Base-by-base conservation (phyloP, 1,284 basidiomycete species). In the Hymenochaete sp. region DNA sequence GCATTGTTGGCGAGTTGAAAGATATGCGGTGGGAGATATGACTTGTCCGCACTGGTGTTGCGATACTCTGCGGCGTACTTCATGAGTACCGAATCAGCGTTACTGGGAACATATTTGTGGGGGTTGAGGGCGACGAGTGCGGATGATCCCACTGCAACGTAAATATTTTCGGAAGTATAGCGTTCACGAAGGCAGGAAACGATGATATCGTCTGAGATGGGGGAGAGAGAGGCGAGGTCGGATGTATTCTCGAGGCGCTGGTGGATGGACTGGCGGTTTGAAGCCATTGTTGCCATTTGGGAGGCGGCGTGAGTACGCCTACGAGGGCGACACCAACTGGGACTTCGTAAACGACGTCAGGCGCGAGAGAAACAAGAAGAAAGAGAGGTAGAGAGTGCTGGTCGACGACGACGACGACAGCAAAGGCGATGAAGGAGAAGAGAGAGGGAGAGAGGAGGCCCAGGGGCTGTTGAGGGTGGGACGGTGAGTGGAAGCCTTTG, bases 1-100 rank as follows among this genome's bases (percentile, higher is more conserved):
- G 90, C 84, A 66, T 87, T 84, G 59, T 92, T 84, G 5, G 89
- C 87, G 29, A 89, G 72, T 52, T 90, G 82, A 63, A 95, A 98
- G 45, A 98, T 81, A 59, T 87, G 83, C 3, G 82, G 82, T 2
- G 74, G 72, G 2, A 78, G 63, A 14, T 53, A 58, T 41, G 53
- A 55, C 55, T 63, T 68, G 50, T 69, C 67, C 35, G 68, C 67
- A 6, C 67, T 64, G 19, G 68, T 69, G 55, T 73, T 67, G 47
- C 74, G 71, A 58, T 78, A 79, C 56, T 81, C 79, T 25, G 80
- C 70, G 3, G 88, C 82, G 59, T 95, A 95, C 59, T 87, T 83
- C 63, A 87, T 78, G 29, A 95, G 66, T 25, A 85, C 65, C 0
- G 81, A 78, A 66, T 96, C 90, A 52, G 83, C 78, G 57, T 87